Evolutionary conservation across 305 asterid genomes (phyloP), one percentile per base, ranked within the genome.

Genomic region (Fraxinus latifolia): DNA sequence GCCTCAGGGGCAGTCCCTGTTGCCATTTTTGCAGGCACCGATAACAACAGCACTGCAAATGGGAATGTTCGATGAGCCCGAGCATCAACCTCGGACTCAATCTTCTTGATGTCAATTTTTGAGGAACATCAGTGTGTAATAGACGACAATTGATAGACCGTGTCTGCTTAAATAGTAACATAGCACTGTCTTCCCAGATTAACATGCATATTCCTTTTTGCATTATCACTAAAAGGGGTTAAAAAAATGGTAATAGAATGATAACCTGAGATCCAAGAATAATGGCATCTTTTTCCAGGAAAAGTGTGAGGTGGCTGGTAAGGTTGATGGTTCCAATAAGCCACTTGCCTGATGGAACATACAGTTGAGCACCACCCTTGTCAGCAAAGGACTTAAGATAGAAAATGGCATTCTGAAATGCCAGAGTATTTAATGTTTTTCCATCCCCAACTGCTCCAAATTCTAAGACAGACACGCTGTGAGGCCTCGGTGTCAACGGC

Each of bases 361-460:
- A 96, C 77, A 96, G 97, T 83, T 96, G 98, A n/a, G 99, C 99
- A 7, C 99, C 99, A 0, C 99, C 99, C 89, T 96, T 96, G 83
- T 96, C 99, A 0, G 91, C 94, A 77, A 96, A 96, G 8, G 99
- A 96, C 90, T 91, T 91, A 5, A 94, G 96, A 86, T 96, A 96
- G 89, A 96, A 96, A 60, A 96, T 96, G 5, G 99, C 99, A 88
- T 96, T 96, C 86, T 96, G 99, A 84, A 96, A 94, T 0, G 99
- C 99, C 5, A 96, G 90, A 0, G 99, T 96, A 62, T 96, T 96
- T 44, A 88, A 31, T 9, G 98, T 91, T 76, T 93, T 93, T 44
- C 99, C 99, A 74, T 94, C 98, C 44, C 98, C 99, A 62, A 96
- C 91, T 0, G 99, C 99, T 50, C 98, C 99, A 79, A 96, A 96